These are phyloP conservation scores for Dipteronia sinensis DNA, from an alignment of 345 rosid genomes.

Conservation along the genomic window DNA sequence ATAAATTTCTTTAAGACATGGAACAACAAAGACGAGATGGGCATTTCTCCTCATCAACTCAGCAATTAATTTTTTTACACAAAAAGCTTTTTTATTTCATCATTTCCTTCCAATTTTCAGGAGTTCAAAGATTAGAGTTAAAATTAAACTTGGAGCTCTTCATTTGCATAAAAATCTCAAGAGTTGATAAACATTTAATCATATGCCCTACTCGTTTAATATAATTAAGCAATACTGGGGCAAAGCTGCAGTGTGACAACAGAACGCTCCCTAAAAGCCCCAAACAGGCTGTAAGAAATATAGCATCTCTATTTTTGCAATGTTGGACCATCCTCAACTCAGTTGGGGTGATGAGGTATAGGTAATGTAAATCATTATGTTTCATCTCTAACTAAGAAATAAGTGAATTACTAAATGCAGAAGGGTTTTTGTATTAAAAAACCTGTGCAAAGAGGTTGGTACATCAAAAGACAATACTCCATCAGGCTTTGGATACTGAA, in stretches of 20 bases:
- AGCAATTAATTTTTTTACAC: background rate
- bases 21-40: background rate
- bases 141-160: background rate
- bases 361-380: constrained; percentile 3
- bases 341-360: background rate
- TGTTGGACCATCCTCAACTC: background rate
- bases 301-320: background rate
- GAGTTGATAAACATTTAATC: background rate
- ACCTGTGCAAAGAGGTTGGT: constrained; percentile 95
- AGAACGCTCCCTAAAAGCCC: background rate
- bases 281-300: background rate
- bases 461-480: constrained; percentile 84
- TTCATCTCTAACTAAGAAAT: background rate
- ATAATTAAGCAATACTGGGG: background rate
- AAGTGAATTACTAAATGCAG: constrained; percentile 1
- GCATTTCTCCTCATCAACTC: background rate
- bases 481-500: constrained; percentile 86
- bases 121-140: background rate
- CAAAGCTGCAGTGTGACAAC: background rate
- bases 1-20: constrained; percentile 15
- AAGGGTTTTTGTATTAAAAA: background rate
- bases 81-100: background rate
- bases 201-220: background rate
- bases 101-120: background rate
- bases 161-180: background rate